A percentile compares a stretch with the other conserved stretches of the same genome.
These are phyloP conservation scores for Termitomyces sp. DNA, from an alignment of 768 basidiomycete species.

Conservation along the genomic window DNA sequence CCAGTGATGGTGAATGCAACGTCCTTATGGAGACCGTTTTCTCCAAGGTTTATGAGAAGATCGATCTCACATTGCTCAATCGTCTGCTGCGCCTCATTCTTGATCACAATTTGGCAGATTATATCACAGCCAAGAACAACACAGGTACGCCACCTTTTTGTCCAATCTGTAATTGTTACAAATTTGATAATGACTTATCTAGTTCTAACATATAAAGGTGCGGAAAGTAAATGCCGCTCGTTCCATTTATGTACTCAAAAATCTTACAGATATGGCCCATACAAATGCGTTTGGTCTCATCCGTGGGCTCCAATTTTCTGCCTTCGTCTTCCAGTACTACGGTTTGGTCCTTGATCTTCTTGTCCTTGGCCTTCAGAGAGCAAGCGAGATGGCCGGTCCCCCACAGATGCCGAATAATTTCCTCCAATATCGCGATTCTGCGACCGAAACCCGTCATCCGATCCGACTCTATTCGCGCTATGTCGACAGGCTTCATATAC, in stretches of 20 bases:
- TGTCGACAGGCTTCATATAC: conserved; percentile 89
- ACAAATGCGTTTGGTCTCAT: conserved; percentile 97
- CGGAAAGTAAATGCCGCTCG: background rate
- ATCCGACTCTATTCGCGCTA: conserved; percentile 97
- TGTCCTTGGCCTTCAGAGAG: conserved; percentile 94
- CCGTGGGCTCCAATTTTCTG: conserved; percentile 96
- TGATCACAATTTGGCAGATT: conserved; percentile 98
- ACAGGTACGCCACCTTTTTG: conserved; percentile 41
- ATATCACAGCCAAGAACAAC: conserved; percentile 99
- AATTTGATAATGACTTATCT: conserved; percentile 2
- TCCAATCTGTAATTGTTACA: background rate
- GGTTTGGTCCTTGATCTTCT: conserved; percentile 93
- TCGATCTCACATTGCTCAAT: conserved; percentile 93
- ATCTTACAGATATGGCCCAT: conserved; percentile 78
- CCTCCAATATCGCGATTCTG: conserved; percentile 92
- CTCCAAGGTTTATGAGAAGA: conserved; percentile 98
- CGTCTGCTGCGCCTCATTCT: conserved; percentile 93
- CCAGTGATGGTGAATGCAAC: conserved; percentile 94
- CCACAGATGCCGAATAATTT: conserved; percentile 98
- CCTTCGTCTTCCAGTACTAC: conserved; percentile 99
- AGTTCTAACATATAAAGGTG: conserved; percentile 85
- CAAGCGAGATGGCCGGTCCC: conserved; percentile 98
- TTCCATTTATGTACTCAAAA: conserved; percentile 4
- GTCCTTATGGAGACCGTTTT: conserved; percentile 99
- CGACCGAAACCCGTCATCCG: conserved; percentile 96